These are phyloP conservation scores for Spergularia azorica DNA, from an alignment of 179 eudicot species.

Conservation along the genomic window DNA sequence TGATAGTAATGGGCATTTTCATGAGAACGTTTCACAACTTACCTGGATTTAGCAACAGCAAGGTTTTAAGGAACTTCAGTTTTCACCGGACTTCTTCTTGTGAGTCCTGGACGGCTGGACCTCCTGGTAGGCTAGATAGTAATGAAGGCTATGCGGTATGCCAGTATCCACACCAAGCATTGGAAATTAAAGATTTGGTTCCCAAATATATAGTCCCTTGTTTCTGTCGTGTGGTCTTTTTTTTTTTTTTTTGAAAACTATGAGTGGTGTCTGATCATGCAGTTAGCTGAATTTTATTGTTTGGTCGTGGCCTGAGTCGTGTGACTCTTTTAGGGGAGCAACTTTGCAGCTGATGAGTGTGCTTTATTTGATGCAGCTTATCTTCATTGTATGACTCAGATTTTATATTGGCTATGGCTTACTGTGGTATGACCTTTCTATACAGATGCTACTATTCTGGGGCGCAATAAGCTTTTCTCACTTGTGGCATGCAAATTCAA, in stretches of 20 bases:
- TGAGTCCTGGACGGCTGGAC: no score
- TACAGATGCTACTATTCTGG: constrained; percentile 33
- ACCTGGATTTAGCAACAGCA: no score
- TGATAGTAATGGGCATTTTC: no score
- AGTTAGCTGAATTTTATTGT: not conserved
- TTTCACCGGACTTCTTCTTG: no score
- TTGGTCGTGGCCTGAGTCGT: not conserved
- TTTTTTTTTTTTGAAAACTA: no score
- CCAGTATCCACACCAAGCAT: no score
- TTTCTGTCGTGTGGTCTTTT: not conserved
- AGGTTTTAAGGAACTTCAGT: no score
- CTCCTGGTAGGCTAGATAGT: no score
- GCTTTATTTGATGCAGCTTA: not conserved
- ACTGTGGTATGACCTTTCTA: constrained; percentile 8
- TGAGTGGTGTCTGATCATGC: not conserved
- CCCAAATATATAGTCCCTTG: no score
- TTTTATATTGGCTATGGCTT: constrained; percentile 9
- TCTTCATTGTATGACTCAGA: not conserved
- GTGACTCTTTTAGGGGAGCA: not conserved
- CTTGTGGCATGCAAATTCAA: constrained; percentile 45
- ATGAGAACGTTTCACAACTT: no score
- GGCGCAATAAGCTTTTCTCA: constrained; percentile 47
- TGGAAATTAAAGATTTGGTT: no score
- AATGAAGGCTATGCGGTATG: no score
- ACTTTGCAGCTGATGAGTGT: not conserved